Evolutionary conservation across 768 basidiomycete genomes (phyloP), one percentile per base, ranked within the genome.

Genomic region (Termitomyces sp.): DNA sequence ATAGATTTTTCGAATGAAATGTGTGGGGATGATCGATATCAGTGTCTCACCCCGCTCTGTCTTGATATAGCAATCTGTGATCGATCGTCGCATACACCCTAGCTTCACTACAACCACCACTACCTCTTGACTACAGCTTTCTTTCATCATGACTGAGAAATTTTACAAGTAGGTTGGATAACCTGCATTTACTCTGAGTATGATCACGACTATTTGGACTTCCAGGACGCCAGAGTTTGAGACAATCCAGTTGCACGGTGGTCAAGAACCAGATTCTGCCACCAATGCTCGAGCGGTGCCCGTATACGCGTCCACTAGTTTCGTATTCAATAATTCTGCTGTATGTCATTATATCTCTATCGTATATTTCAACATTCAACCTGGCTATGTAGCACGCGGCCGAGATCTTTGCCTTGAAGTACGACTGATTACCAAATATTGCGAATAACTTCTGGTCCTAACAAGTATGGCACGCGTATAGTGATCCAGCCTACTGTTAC

Each of bases 161-260:
- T 55, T 55, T 20, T 55, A 55, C 28, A 55, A 55, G 40, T 55
- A 32, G 3, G 40, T 8, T 44, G n/a, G 3, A 32, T 44, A 4
- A 32, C n/a, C 18, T 42, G 18, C n/a, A 33, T 33, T 2, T 33
- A 33, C 28, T 13, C 9, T 55, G 40, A 15, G 13, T 12, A 12
- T 33, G n/a, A 32, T 13, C 4, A 20, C 20, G 4, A 20, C 38
- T 48, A 28, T 22, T 51, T 1, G n/a, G 20, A 33, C 12, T 11
- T 50, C 2, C 42, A 83, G 82, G 73, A 76, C 78, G 66, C 88
- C 89, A 52, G 88, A 90, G 68, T 91, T 92, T 66, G 90, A 92
- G 67, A 92, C 90, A 1, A 77, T 92, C 51, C 90, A 91, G 71
- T 78, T 92, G 6, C 91, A 94, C 69, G 91, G 85, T 18, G 91